phyloP scores from a whole-genome alignment of 1,284 basidiomycete genomes.

The Ganoderma multipileum region DNA sequence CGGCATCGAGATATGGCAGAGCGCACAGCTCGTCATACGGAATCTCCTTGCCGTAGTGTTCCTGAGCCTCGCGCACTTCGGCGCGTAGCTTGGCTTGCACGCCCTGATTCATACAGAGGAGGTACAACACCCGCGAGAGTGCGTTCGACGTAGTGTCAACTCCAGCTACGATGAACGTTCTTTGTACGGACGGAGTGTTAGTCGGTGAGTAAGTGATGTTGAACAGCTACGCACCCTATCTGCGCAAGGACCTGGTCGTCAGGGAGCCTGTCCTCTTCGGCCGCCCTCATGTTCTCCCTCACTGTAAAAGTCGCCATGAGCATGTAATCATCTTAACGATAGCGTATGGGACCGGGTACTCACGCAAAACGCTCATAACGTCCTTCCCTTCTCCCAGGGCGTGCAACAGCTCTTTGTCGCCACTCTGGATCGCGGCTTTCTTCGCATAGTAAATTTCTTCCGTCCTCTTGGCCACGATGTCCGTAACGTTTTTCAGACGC shows the following conservation, averaged over 20 bases:
- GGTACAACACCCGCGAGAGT: conserved; percentile 7
- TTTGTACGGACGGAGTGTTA: neutral
- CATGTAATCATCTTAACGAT: neutral
- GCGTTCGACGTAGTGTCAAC: conserved; percentile 20
- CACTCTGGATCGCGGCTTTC: conserved; percentile 53
- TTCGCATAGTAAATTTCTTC: conserved; percentile 46
- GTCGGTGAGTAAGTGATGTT: too few species aligned
- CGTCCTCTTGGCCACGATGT: conserved; percentile 45
- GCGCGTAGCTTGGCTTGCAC: neutral
- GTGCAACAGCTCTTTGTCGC: conserved; percentile 24
- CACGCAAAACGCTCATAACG: conserved; percentile 37
- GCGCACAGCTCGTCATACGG: conserved; percentile 39
- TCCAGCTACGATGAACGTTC: conserved; percentile 16
- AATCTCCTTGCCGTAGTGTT: conserved; percentile 23
- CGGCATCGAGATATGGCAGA: conserved; percentile 42
- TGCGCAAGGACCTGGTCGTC: conserved; percentile 43
- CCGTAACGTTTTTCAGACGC: conserved; percentile 32
- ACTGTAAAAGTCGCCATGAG: neutral
- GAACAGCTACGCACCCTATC: conserved; percentile 41
- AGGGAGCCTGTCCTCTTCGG: conserved; percentile 37
- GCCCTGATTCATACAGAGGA: conserved; percentile 7
- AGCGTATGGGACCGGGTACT: neutral
- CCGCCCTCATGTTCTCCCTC: conserved; percentile 7
- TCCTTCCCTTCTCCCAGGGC: conserved; percentile 33
- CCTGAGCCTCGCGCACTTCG: neutral